Evolutionary conservation across 2,329 filamentous ascomycete species (phyloP).

Genomic region (Epichloe typhina): DNA sequence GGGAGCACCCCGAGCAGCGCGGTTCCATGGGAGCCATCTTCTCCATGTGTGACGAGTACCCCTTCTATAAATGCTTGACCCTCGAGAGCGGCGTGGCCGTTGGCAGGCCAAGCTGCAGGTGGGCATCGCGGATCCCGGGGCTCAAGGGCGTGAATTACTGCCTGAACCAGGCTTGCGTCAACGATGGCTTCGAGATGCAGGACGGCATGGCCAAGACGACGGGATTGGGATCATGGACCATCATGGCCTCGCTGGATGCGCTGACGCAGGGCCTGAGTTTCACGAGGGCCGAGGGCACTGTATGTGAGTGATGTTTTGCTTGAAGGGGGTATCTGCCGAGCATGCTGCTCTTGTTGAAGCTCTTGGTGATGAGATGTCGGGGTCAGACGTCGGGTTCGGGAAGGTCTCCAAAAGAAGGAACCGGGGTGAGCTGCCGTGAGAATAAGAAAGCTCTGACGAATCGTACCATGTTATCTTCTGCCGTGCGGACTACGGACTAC

Average conservation of each 20-base stretch:
- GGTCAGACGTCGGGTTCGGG: no score
- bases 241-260: background rate
- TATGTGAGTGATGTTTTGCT: background rate
- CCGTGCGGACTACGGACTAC: no score
- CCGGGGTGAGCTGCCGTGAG: no score
- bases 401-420: no score
- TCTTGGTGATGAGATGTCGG: no score
- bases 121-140: background rate
- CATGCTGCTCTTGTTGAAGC: background rate
- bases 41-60: conserved; percentile 1
- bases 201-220: conserved; percentile 1
- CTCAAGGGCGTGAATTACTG: background rate
- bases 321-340: background rate
- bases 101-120: background rate
- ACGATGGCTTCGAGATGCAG: conserved; percentile 3
- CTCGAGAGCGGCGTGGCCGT: background rate
- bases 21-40: background rate
- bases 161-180: conserved; percentile 3
- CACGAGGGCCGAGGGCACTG: background rate
- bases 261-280: background rate
- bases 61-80: background rate
- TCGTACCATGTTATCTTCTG: no score
- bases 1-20: background rate
- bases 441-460: no score
- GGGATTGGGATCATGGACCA: background rate